Conservation (phyloP, 257 asterid genomes). For the Paulownia fortunei region DNA sequence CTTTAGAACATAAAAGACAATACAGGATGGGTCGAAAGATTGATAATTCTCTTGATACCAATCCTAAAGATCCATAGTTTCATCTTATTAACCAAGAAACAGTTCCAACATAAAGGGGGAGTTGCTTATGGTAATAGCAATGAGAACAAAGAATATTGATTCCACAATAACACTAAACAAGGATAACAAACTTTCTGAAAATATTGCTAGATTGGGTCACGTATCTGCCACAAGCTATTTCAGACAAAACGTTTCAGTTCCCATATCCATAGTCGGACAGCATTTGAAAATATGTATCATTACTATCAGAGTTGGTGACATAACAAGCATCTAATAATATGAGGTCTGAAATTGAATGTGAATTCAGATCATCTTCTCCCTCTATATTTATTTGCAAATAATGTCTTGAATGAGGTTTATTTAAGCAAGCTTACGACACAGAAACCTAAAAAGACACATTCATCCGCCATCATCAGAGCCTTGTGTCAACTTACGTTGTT, state of each 20-base stretch:
- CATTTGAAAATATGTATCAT: no score
- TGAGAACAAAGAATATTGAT: background rate
- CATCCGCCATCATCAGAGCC: background rate
- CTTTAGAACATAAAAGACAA: background rate
- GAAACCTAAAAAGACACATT: no score
- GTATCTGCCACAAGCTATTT: no score
- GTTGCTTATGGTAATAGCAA: no score
- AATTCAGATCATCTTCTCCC: no score
- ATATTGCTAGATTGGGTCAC: background rate
- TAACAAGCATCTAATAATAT: no score
- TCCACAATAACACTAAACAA: background rate
- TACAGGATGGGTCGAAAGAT: background rate
- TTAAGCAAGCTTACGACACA: background rate
- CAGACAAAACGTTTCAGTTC: no score
- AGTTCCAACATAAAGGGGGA: background rate
- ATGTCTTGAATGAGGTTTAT: background rate
- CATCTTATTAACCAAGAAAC: background rate
- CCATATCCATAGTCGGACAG: no score
- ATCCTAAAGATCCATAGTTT: background rate
- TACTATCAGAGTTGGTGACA: no score
- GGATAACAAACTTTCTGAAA: background rate
- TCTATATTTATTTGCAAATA: no score
- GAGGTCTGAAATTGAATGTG: background rate
- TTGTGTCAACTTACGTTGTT: background rate
- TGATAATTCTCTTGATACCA: background rate